Evolutionary conservation across 345 rosid genomes (phyloP), one percentile per base, ranked within the genome.

Genomic region (Hibiscus tridactylites): DNA sequence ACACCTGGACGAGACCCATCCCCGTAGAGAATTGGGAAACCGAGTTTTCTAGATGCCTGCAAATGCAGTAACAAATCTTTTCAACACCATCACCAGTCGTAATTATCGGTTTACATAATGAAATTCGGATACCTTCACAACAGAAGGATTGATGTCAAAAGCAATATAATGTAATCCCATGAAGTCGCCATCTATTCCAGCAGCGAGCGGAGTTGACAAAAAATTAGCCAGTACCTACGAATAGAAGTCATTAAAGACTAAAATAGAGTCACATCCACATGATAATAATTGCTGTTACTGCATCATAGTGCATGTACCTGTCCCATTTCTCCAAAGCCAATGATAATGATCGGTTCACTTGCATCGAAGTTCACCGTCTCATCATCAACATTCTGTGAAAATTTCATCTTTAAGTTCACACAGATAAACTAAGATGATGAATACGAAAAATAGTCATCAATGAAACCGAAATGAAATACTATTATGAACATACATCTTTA

Each of bases 261-360:
- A 26, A 44, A 33, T 6, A 10, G 26, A 49, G 50, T 53, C 5
- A 7, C 31, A 49, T 7, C 60, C 11, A 26, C 29, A 54, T 12
- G 5, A 56, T 16, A 28, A 11, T 37, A 54, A 17, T 8, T 13
- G 61, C 15, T 17, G 31, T 68, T 54, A 61, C 17, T 61, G 16
- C 47, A 75, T 65, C 19, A 60, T 15, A 35, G 44, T 53, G 44
- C 33, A 17, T 31, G 49, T 78, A 93, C 96, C 96, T 94, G 97
- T 72, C 97, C 96, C 96, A 91, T 91, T 85, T 91, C 96, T 66
- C 91, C 93, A 74, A 94, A 94, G 81, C 98, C 98, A 71, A 94
- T 68, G 75, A 94, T 86, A 65, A 94, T 92, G 78, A 94, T 81
- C 60, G 98, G 96, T 76, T 94, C 97, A 46, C 85, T 85, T 65